Evolutionary conservation across 1,284 basidiomycete species (phyloP), one percentile per base, ranked within the genome.

Genomic region (Rhodotorula glutinis): DNA sequence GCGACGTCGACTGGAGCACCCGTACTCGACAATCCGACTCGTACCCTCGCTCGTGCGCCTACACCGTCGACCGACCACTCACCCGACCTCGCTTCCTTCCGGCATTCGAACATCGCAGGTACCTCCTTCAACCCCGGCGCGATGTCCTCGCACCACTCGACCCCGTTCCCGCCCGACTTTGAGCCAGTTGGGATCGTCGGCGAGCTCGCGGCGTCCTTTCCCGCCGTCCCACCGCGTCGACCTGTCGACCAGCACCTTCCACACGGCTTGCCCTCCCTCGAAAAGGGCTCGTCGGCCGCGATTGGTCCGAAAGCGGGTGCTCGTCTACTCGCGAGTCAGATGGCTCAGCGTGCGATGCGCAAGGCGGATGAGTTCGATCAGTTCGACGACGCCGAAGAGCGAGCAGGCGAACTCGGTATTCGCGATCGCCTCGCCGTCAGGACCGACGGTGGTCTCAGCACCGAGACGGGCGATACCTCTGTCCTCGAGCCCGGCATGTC

Each of bases 261-360:
- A 13, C 5, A 27, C 14, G 10, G 25, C 11, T 27, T 17, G 27
- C 43, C 38, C 19, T 27, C 27, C 5, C n/a, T 40, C 9, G 46
- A 27, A 7, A n/a, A 21, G 21, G 53, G 33, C 29, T 25, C 29
- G 27, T n/a, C 33, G 14, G 53, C 21, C 29, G 68, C 62, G 0
- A 27, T 70, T 5, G 69, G 69, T 3, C 59, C 57, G 4, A 62
- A 58, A 41, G 56, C 58, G 0, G 69, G 69, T 7, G 62, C 59
- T 0, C 30, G 54, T 0, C 23, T 70, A 14, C 51, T 70, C 38
- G 61, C 57, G 41, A 62, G 62, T 14, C 30, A 51, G 13, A 58
- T 46, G 8, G 59, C 44, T 21, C 49, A 44, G 14, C 44, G 52
- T 2, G 41, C 53, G 0, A 30, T 27, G 27, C 29, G 43, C 16